Evolutionary conservation across 192 early-diverging fungal genomes (phyloP).

Genomic region (Phlyctochytrium arcticum): DNA sequence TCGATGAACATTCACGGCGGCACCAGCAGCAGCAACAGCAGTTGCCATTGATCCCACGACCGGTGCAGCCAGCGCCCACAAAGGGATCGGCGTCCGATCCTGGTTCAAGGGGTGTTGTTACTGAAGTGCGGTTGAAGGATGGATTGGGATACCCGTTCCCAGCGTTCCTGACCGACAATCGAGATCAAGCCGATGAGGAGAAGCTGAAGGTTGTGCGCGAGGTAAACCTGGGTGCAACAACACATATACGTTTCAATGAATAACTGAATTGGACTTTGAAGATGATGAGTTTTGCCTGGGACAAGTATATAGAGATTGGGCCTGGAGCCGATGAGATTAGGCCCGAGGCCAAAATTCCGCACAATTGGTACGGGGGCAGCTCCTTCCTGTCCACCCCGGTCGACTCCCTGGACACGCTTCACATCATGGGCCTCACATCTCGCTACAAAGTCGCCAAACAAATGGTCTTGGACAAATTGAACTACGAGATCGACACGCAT

Average conservation of each 20-base stretch:
- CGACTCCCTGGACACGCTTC: constrained; percentile 84
- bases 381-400: constrained; percentile 59
- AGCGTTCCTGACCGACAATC: background rate
- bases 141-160: background rate
- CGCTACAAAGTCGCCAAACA: constrained; percentile 74
- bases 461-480: constrained; percentile 53
- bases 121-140: background rate
- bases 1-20: background rate
- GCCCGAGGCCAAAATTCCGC: constrained; percentile 17
- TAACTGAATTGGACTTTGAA: no score
- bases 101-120: no score
- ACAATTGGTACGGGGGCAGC: constrained; percentile 35
- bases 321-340: constrained; percentile 70
- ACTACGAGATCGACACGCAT: constrained; percentile 68
- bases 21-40: no score
- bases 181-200: background rate
- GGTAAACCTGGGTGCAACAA: background rate
- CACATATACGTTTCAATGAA: no score
- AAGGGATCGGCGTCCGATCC: no score
- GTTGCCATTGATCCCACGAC: no score
- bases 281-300: background rate
- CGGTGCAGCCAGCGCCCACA: no score
- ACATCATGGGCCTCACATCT: constrained; percentile 74
- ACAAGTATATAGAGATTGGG: constrained; percentile 69
- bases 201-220: background rate